Evolutionary conservation across 257 asterid genomes (phyloP).

Genomic region (Anisodus tanguticus): DNA sequence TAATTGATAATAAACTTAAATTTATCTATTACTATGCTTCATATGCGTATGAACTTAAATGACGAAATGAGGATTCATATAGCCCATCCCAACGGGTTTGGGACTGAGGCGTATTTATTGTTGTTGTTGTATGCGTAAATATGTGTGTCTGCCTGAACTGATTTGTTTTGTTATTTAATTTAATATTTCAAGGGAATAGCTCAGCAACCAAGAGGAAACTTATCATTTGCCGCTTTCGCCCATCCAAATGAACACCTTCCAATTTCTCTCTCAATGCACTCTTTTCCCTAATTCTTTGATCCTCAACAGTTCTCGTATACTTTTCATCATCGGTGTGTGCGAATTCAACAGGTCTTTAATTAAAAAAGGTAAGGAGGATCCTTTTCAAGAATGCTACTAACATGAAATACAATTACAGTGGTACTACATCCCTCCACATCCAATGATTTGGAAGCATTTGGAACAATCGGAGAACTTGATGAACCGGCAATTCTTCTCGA

Average conservation of each 20-base stretch:
- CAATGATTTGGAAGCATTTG: slow-evolving; percentile 4
- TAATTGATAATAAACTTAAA: too few relatives aligned
- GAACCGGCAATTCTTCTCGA: slow-evolving; percentile 4
- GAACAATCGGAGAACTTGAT: neutral
- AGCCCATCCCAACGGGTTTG: too few relatives aligned
- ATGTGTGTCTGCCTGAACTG: too few relatives aligned
- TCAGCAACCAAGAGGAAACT: neutral
- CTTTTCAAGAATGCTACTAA: neutral
- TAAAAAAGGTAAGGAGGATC: slow-evolving; percentile 34
- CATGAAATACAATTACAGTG: slow-evolving; percentile 8
- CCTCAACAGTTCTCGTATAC: slow-evolving; percentile 48
- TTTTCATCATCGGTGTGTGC: slow-evolving; percentile 55
- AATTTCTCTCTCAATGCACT: slow-evolving; percentile 30
- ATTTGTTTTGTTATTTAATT: too few relatives aligned
- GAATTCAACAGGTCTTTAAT: slow-evolving; percentile 78
- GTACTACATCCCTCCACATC: slow-evolving; percentile 23
- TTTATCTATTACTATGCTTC: too few relatives aligned
- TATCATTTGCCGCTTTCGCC: slow-evolving; percentile 44
- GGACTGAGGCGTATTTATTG: too few relatives aligned
- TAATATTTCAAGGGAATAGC: too few relatives aligned
- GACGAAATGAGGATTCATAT: too few relatives aligned
- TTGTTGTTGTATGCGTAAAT: too few relatives aligned
- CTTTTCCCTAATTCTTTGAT: slow-evolving; percentile 46
- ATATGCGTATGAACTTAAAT: too few relatives aligned
- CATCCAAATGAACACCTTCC: slow-evolving; percentile 32